Conservation (phyloP, 2,329 filamentous ascomycete species). For the Alternaria metachromatica region DNA sequence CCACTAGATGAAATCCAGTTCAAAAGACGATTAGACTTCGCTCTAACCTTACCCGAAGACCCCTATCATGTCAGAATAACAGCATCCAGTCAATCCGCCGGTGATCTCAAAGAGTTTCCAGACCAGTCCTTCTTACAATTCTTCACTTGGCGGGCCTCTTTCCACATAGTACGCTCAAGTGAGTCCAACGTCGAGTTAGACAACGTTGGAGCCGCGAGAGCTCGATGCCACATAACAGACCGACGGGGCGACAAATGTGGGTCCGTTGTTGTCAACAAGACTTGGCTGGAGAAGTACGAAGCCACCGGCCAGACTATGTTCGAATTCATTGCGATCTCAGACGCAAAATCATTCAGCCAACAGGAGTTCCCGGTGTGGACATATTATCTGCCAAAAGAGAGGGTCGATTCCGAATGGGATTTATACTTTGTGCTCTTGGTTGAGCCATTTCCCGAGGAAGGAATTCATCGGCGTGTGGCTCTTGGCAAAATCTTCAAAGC, state of each 20-base stretch:
- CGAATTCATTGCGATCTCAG: background rate
- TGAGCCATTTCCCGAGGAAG: background rate
- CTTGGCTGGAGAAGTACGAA: background rate
- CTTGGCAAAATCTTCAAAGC: background rate
- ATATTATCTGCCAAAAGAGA: background rate
- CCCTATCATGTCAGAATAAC: fast-evolving
- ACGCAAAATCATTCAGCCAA: background rate
- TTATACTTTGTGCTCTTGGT: background rate
- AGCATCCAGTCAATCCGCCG: fast-evolving
- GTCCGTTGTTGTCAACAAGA: background rate
- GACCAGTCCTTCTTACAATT: background rate
- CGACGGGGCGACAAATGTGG: background rate
- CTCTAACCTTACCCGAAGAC: background rate
- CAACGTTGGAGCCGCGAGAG: background rate
- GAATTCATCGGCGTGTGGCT: background rate
- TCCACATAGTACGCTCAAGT: background rate
- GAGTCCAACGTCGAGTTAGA: fast-evolving
- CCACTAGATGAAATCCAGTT: too few species aligned
- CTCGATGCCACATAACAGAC: background rate
- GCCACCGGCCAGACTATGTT: background rate
- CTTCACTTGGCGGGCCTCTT: background rate
- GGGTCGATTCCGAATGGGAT: background rate
- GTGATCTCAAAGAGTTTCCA: background rate
- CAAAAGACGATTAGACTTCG: background rate
- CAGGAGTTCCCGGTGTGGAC: background rate